Evolutionary conservation across 495 filamentous ascomycete species (phyloP), one percentile per base, ranked within the genome.

Genomic region (Tuber indicum): DNA sequence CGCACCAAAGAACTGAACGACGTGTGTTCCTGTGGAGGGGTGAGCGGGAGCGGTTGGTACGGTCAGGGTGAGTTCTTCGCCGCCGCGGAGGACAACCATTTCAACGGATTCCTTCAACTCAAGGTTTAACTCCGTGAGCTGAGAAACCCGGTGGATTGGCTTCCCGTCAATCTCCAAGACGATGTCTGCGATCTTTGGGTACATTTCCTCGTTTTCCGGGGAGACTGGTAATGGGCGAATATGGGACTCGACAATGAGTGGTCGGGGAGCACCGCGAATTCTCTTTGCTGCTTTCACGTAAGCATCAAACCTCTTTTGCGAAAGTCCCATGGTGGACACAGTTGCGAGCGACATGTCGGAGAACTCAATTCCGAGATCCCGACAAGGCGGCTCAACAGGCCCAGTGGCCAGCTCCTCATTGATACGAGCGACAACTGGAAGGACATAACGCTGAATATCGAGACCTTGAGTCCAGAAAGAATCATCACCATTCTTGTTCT

Each of bases 301-400:
- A 19, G 77, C 77, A 74, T 82, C 77, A 49, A 83, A 84, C 39
- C 82, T 77, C 46, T 77, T 74, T 32, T 80, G 79, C 17, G 79
- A 80, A 45, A 84, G 58, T 8, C 82, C 82, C 82, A 84, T 84
- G 17, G 82, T 81, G 41, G 74, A 82, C 47, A 82, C 82, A 52
- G 79, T 83, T 0, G 82, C 83, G n/a, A 84, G 82, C n/a, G 82
- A 75, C 79, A 84, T 81, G 46, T 84, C 82, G 7, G 82, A 82
- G 74, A 84, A 84, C 39, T 84, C 82, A 45, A 84, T 83, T 9
- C 82, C 82, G 8, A 84, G 74, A 70, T 83, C 82, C n/a, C 77
- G 73, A 26, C 75, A 73, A 21, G 74, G 46, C 9, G 82, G 82
- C 23, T 84, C 82, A 26, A 75, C 81, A 21, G 16, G 74, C 7